Evolutionary conservation across 257 asterid species (phyloP), one percentile per base, ranked within the genome.

Genomic region (Anisodus tanguticus): DNA sequence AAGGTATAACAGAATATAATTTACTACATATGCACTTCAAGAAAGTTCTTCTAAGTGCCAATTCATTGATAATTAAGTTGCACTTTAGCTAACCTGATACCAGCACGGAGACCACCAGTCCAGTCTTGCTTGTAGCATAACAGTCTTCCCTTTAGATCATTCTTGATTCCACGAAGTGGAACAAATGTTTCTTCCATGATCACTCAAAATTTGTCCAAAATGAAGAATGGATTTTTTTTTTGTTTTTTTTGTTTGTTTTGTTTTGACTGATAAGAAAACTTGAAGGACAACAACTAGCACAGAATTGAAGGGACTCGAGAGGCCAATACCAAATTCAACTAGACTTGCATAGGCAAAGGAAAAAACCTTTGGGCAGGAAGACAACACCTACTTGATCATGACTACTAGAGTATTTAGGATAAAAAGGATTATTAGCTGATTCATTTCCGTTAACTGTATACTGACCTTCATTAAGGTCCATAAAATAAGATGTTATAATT

Each of bases 51-150:
- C 81, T 22, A 5, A 76, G 63, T 51, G 47, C 47, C 69, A 53
- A 54, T 74, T 66, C 45, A 87, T 39, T 54, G 60, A 47, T 51
- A 35, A 62, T 69, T 72, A 78, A 82, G 81, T 57, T 86, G 84
- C 63, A 87, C 54, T 84, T 83, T 68, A 84, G 83, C 47, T 26
- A 62, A 94, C 99, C 98, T 95, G 91, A 95, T 91, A 64, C 99
- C 99, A 4, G 98, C 95, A 12, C 93, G 88, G 63, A 92, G 83
- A 82, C 98, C 98, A 76, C 98, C 90, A 22, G 85, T 89, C 99
- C 99, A 96, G 64, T 94, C 99, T 88, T 93, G 95, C 83, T 91
- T 96, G 89, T 96, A 96, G 90, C 99, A 96, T 0, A 89, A 85
- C 67, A 94, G 89, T 87, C 98, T 93, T 82, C 91, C 96, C 89